phyloP scores from a whole-genome alignment of 306 rosid species.

The Notholithocarpus densiflorus region DNA sequence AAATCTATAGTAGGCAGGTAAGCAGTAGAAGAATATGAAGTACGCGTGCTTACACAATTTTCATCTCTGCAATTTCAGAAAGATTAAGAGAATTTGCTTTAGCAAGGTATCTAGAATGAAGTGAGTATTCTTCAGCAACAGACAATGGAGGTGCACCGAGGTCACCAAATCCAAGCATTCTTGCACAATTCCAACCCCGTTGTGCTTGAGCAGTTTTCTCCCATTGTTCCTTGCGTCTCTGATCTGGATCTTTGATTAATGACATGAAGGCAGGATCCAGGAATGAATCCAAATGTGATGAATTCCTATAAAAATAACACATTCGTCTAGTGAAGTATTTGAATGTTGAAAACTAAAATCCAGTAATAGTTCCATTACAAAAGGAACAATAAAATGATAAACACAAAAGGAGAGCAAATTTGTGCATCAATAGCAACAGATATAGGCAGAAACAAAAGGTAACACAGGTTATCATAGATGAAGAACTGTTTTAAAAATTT shows the following conservation, averaged over 20 bases:
- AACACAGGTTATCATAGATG: neutral
- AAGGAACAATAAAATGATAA: constrained; percentile 1
- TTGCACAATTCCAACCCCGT: constrained; percentile 76
- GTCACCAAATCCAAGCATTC: constrained; percentile 85
- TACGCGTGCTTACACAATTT: constrained; percentile 67
- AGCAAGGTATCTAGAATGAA: constrained; percentile 94
- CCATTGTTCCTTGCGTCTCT: constrained; percentile 96
- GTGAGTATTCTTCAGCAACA: constrained; percentile 89
- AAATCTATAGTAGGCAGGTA: constrained; percentile 9
- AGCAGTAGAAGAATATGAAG: constrained; percentile 9
- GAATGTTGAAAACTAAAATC: constrained; percentile 8
- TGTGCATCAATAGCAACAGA: constrained; percentile 8
- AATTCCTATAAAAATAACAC: constrained; percentile 53
- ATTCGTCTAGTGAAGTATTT: constrained; percentile 6
- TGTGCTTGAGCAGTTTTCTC: constrained; percentile 93
- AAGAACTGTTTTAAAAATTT: neutral
- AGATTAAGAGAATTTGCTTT: constrained; percentile 91
- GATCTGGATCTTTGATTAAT: constrained; percentile 95
- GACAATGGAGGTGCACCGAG: constrained; percentile 81
- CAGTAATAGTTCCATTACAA: constrained; percentile 4
- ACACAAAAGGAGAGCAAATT: neutral
- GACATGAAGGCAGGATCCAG: constrained; percentile 99
- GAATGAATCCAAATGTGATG: constrained; percentile 73
- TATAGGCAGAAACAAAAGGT: neutral
- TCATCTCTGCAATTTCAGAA: constrained; percentile 96